A percentile compares a stretch with the other conserved stretches of the same genome.
Conservation (phyloP, 2,329 filamentous ascomycete species). For the Calonectria hawksworthii region DNA sequence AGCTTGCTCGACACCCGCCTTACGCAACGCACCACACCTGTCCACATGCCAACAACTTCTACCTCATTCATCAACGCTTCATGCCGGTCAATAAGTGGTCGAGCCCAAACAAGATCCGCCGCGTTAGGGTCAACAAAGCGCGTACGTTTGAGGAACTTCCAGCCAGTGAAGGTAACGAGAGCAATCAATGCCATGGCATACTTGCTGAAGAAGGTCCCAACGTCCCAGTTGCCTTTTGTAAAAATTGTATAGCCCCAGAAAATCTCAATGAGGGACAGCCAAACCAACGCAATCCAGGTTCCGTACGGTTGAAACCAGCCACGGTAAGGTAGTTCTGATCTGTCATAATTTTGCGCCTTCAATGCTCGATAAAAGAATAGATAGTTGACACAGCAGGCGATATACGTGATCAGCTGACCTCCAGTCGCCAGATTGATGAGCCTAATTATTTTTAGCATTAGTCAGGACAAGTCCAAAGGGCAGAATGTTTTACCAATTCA, state of each 20-base stretch:
- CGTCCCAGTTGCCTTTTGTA: neutral
- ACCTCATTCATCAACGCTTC: neutral
- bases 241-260: neutral
- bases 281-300: neutral
- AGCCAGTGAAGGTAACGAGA: neutral
- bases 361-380: neutral
- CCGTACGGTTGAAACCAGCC: slow-evolving; percentile 17
- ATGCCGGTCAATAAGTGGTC: neutral
- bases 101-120: neutral
- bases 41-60: neutral
- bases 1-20: neutral
- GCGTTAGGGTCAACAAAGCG: neutral
- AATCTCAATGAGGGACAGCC: neutral
- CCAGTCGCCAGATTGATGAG: neutral
- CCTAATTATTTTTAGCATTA: neutral
- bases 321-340: neutral
- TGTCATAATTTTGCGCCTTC: slow-evolving; percentile 1
- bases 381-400: slow-evolving; percentile 6
- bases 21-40: neutral
- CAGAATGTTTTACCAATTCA: neutral
- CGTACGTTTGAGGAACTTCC: neutral
- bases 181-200: neutral
- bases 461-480: neutral
- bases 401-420: neutral
- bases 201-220: neutral